These are phyloP conservation scores for Adansonia madagascariensis DNA, from an alignment of 441 rosid species.

Conservation along the genomic window DNA sequence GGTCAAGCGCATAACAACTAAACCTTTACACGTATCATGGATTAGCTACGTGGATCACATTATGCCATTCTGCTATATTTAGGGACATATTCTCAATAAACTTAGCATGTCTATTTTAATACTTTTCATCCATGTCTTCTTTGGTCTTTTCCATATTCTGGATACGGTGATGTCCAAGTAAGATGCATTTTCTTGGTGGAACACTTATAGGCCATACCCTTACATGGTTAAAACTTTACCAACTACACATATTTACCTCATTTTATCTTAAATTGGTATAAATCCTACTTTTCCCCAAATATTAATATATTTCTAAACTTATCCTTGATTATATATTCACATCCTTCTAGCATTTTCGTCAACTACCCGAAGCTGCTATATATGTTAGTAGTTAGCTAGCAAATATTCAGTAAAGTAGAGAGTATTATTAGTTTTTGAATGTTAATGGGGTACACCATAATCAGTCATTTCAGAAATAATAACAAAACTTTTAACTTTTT, in stretches of 20 bases:
- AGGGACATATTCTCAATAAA: not conserved
- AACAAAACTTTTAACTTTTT: not conserved
- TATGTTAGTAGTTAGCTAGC: not conserved
- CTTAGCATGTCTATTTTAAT: not conserved
- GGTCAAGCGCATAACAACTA: not conserved
- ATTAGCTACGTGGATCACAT: not conserved
- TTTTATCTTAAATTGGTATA: not conserved
- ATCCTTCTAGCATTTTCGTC: not conserved
- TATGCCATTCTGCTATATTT: not conserved
- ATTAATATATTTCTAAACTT: not conserved
- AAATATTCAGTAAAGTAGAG: not conserved
- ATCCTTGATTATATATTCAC: not conserved
- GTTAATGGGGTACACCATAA: not conserved
- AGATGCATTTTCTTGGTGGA: not conserved
- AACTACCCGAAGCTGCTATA: not conserved
- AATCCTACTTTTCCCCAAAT: not conserved
- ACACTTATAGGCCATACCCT: not conserved
- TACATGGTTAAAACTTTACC: not conserved
- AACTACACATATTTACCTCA: slow-evolving; percentile 12
- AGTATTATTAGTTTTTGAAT: not conserved
- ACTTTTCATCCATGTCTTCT: not conserved
- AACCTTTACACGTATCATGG: not conserved
- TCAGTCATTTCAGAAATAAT: not conserved
- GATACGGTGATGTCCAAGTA: not conserved
- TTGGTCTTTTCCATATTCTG: not conserved